Evolutionary conservation across 2,329 filamentous ascomycete genomes (phyloP).

Genomic region (Thermoascus crustaceus): DNA sequence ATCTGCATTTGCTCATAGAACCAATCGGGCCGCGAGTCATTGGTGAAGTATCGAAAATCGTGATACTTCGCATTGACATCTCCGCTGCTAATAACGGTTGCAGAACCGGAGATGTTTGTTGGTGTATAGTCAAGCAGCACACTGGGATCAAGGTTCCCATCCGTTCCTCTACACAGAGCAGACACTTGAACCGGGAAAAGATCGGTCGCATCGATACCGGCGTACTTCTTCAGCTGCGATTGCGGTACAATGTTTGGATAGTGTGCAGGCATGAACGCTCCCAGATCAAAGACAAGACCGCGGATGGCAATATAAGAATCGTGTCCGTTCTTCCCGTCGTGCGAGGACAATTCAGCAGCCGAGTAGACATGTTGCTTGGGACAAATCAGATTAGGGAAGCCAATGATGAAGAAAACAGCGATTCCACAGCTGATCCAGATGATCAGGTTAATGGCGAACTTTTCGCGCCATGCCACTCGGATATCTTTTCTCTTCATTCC

Average conservation of each 20-base stretch:
- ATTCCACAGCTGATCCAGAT: conserved; percentile 81
- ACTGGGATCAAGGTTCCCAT: conserved; percentile 56
- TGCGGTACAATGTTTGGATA: conserved; percentile 61
- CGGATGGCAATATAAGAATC: conserved; percentile 71
- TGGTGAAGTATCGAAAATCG: conserved; percentile 79
- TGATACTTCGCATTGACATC: conserved; percentile 77
- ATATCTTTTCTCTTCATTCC: conserved; percentile 89
- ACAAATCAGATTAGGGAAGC: conserved; percentile 81
- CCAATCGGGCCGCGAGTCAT: conserved; percentile 82
- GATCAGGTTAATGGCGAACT: conserved; percentile 93
- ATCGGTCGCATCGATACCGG: conserved; percentile 74
- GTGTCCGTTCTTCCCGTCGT: conserved; percentile 61
- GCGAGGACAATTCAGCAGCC: conserved; percentile 61
- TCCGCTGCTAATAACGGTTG: conserved; percentile 54
- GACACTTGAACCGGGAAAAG: conserved; percentile 94
- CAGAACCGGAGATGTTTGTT: conserved; percentile 64
- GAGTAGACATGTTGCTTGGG: conserved; percentile 86
- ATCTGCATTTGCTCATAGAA: conserved; percentile 80
- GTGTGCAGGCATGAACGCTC: conserved; percentile 63
- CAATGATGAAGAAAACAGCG: conserved; percentile 80
- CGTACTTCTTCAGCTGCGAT: conserved; percentile 66
- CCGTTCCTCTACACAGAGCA: conserved; percentile 73
- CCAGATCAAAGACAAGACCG: conserved; percentile 80
- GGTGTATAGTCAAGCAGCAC: conserved; percentile 80
- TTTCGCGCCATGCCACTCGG: conserved; percentile 89